Evolutionary conservation across 768 basidiomycete species (phyloP).

Genomic region (Rhizopogon rudus): DNA sequence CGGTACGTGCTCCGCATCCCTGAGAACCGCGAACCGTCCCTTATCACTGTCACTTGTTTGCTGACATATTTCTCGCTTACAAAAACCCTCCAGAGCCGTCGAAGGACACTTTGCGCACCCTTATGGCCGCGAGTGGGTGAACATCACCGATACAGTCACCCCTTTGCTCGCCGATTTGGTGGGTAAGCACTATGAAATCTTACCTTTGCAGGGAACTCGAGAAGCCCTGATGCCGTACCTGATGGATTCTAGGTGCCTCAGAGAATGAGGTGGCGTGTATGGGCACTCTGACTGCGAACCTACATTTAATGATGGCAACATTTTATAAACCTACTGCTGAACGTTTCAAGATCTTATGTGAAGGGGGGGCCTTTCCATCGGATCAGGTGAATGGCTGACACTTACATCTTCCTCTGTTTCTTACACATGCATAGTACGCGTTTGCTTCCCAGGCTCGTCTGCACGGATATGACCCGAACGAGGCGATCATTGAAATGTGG

Average conservation of each 20-base stretch:
- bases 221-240: neutral
- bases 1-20: slow-evolving; percentile 35
- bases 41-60: slow-evolving; percentile 11
- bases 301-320: slow-evolving; percentile 90
- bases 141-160: slow-evolving; percentile 66
- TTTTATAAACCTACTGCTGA: slow-evolving; percentile 88
- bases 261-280: slow-evolving; percentile 93
- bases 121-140: slow-evolving; percentile 77
- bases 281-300: slow-evolving; percentile 90
- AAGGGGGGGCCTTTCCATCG: slow-evolving; percentile 91
- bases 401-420: neutral
- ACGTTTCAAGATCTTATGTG: slow-evolving; percentile 93
- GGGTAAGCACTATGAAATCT: slow-evolving; percentile 43
- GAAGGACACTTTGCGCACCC: slow-evolving; percentile 90
- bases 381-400: slow-evolving; percentile 65
- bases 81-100: slow-evolving; percentile 56
- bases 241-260: slow-evolving; percentile 58
- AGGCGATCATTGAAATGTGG: slow-evolving; percentile 70
- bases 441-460: slow-evolving; percentile 86
- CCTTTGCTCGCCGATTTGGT: slow-evolving; percentile 77
- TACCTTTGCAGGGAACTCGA: neutral
- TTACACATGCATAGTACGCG: slow-evolving; percentile 65
- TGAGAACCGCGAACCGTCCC: neutral
- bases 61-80: slow-evolving; percentile 3
- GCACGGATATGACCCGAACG: slow-evolving; percentile 71